Evolutionary conservation across 2,329 filamentous ascomycete genomes (phyloP).

Genomic region (Fusarium pilosicola): DNA sequence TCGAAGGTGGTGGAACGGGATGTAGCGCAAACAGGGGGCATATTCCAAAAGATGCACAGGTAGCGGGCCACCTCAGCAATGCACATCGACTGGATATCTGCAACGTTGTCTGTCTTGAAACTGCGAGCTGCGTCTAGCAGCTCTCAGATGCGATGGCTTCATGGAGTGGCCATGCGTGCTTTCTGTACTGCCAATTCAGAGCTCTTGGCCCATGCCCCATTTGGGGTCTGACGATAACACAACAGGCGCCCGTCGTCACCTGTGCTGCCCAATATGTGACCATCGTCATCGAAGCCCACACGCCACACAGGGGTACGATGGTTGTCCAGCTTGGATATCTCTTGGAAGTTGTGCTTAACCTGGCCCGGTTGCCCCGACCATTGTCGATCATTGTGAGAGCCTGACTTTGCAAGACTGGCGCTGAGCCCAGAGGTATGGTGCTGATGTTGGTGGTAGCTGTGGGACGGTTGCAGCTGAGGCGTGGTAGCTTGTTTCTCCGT

Average conservation of each 20-base stretch:
- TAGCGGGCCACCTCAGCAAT: not conserved
- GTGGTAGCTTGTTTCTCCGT: conserved; percentile 36
- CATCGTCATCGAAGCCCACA: conserved; percentile 75
- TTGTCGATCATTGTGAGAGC: conserved; percentile 57
- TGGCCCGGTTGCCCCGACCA: conserved; percentile 71
- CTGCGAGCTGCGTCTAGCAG: not conserved
- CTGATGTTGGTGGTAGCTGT: conserved; percentile 48
- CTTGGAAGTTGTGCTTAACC: conserved; percentile 69
- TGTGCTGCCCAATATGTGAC: conserved; percentile 78
- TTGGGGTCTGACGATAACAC: conserved; percentile 69
- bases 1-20: not conserved
- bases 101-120: not conserved
- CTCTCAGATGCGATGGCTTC: conserved; percentile 1
- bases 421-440: conserved; percentile 59
- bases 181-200: conserved; percentile 69
- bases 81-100: not conserved
- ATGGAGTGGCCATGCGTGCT: conserved; percentile 61
- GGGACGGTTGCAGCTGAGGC: conserved; percentile 39
- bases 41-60: not conserved
- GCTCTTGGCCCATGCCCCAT: conserved; percentile 68
- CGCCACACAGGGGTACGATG: conserved; percentile 80
- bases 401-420: conserved; percentile 63
- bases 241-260: conserved; percentile 78
- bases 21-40: not conserved
- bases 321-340: conserved; percentile 73